Percentiles rank a stretch among this genome's conserved stretches.
These are phyloP conservation scores for Nemania sp. DNA, from an alignment of 2,329 filamentous ascomycete genomes.

Conservation along the genomic window DNA sequence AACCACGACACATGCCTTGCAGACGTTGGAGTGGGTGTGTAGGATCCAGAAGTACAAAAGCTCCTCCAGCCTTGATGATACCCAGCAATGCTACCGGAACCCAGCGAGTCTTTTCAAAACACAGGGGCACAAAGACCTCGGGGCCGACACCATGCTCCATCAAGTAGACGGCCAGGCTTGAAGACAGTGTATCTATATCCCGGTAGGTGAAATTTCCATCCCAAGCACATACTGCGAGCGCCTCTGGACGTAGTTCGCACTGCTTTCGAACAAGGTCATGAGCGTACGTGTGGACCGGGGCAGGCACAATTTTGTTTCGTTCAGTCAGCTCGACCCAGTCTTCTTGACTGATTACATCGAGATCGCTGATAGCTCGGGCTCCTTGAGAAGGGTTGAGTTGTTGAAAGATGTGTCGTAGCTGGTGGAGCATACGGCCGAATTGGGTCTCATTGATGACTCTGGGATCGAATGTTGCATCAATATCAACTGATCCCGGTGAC, in stretches of 20 bases:
- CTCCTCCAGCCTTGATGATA: conserved; percentile 36
- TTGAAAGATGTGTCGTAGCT: conserved; percentile 9
- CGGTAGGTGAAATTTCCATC: conserved; percentile 30
- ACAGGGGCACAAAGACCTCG: conserved; percentile 22
- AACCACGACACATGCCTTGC: background rate
- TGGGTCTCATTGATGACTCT: conserved; percentile 2
- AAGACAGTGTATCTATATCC: conserved; percentile 32
- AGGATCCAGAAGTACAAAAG: conserved; percentile 34
- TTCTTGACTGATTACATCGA: conserved; percentile 3
- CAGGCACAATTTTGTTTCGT: conserved; percentile 5
- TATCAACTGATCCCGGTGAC: background rate
- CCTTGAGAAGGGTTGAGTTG: conserved; percentile 7
- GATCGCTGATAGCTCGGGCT: background rate
- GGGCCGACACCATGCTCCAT: conserved; percentile 8
- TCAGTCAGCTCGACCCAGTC: conserved; percentile 5
- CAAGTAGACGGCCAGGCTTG: conserved; percentile 13
- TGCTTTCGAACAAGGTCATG: conserved; percentile 20
- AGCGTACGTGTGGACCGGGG: background rate
- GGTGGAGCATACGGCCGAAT: conserved; percentile 9
- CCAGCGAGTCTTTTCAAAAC: conserved; percentile 27
- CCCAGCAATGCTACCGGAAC: conserved; percentile 29
- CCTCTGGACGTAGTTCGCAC: background rate
- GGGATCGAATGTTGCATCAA: conserved; percentile 18
- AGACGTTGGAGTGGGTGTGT: conserved; percentile 22
- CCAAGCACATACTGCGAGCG: conserved; percentile 23